These are phyloP conservation scores for Arctium lappa DNA, from an alignment of 129 eudicot genomes.

Conservation along the genomic window DNA sequence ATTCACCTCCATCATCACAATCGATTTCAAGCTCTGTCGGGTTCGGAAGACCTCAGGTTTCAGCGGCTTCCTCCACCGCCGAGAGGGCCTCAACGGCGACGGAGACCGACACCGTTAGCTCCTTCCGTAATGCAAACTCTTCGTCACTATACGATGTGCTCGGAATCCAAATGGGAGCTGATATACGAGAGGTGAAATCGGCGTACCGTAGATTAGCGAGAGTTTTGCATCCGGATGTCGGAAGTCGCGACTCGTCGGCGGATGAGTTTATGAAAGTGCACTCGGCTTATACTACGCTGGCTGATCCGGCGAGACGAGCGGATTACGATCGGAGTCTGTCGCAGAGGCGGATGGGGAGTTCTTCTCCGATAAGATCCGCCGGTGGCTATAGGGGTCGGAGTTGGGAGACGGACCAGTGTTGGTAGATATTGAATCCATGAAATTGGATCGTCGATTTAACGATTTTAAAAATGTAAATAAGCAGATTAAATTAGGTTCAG, in stretches of 20 bases:
- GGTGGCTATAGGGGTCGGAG: neutral
- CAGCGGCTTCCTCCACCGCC: slow-evolving; percentile 11
- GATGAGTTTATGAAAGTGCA: slow-evolving; percentile 22
- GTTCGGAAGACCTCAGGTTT: neutral
- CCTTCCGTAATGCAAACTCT: neutral
- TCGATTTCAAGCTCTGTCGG: neutral
- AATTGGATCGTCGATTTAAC: neutral
- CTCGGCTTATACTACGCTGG: slow-evolving; percentile 18
- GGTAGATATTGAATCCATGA: slow-evolving; percentile 3
- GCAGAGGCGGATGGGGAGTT: neutral
- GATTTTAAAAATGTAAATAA: too few relatives aligned
- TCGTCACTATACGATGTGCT: slow-evolving; percentile 20
- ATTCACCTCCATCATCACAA: neutral
- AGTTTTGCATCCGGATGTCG: slow-evolving; percentile 26
- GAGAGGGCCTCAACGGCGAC: neutral
- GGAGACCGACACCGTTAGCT: neutral
- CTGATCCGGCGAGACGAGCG: slow-evolving; percentile 23
- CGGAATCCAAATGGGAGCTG: slow-evolving; percentile 19
- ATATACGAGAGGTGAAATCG: slow-evolving; percentile 7
- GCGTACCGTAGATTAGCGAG: slow-evolving; percentile 27
- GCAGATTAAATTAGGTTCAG: too few relatives aligned
- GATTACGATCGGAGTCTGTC: slow-evolving; percentile 13
- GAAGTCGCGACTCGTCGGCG: slow-evolving; percentile 7
- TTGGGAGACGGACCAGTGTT: slow-evolving; percentile 34
- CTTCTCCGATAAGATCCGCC: neutral